Evolutionary conservation across 805 yeast species (phyloP), one percentile per base, ranked within the genome.

Genomic region (Candida ulmi): DNA sequence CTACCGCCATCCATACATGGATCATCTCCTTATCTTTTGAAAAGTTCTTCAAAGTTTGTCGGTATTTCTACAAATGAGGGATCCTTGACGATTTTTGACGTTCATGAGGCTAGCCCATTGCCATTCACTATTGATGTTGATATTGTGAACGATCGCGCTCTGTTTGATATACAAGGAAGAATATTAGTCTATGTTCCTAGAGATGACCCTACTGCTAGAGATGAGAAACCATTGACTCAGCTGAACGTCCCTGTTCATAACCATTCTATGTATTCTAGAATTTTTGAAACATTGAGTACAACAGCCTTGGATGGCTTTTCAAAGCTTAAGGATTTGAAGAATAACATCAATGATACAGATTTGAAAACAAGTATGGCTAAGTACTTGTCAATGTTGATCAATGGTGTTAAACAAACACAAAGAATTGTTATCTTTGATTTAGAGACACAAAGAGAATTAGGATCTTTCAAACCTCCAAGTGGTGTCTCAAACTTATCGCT

Each of bases 401-500:
- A 47, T 31, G 48, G 50, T 8, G 42, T 41, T 19, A 44, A 55
- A 35, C 45, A 49, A 12, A 35, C 56, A 18, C 50, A 48, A 12
- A 49, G 66, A 39, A 57, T 79, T 8, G 62, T 72, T 16, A 49
- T 78, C 18, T 44, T 78, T 18, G 83, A 80, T 47, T 55, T 81
- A 24, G 41, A 56, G 3, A 62, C 67, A 24, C 67, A 61, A 35
- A 56, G 58, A 40, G 60, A 64, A 3, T 42, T 69, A 17, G 62
- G 65, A 18, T 48, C 67, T 9, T 78, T 82, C 55, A 67, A 71
- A 31, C 77, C 86, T 0, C 78, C 83, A 0, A 77, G 74, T 17
- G 86, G 86, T 0, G 69, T 82, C 23, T 77, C 87, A 0, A 59
- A 68, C 18, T 54, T 83, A 2, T 76, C 83, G 2, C 51, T 82